These are phyloP conservation scores for Podospora sp. DNA, from an alignment of 495 filamentous ascomycete genomes.

Conservation along the genomic window DNA sequence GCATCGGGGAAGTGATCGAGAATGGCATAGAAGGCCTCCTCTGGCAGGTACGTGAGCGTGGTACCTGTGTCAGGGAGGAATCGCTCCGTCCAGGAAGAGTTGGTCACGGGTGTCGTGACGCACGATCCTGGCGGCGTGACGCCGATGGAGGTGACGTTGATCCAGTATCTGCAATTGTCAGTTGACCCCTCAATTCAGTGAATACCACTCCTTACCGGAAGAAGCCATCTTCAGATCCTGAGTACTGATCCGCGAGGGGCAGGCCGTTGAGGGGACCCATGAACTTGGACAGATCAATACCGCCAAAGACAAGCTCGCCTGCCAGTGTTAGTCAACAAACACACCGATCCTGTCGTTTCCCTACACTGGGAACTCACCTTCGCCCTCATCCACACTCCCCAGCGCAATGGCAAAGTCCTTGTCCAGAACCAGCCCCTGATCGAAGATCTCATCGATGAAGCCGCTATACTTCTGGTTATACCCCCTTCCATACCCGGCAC, in stretches of 20 bases:
- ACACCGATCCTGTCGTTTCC: background rate
- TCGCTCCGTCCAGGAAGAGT: constrained; percentile 43
- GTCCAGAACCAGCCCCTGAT: constrained; percentile 66
- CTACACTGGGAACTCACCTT: constrained; percentile 7
- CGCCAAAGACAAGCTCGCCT: constrained; percentile 85
- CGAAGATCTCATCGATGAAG: constrained; percentile 61
- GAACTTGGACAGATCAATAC: constrained; percentile 80
- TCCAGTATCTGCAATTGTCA: constrained; percentile 32
- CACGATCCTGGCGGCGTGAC: constrained; percentile 46
- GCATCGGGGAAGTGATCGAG: constrained; percentile 61
- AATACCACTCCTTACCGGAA: constrained; percentile 20
- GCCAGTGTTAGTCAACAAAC: constrained; percentile 20
- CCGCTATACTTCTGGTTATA: constrained; percentile 79
- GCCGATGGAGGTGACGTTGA: constrained; percentile 51
- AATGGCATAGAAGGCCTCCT: constrained; percentile 57
- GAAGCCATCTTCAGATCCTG: constrained; percentile 24
- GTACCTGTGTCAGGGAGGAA: constrained; percentile 84
- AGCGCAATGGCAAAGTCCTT: constrained; percentile 70
- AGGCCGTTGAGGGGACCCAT: constrained; percentile 62
- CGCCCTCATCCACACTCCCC: constrained; percentile 36
- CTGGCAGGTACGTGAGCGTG: constrained; percentile 75
- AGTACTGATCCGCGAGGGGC: constrained; percentile 22
- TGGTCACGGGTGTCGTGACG: constrained; percentile 44
- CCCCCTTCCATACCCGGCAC: constrained; percentile 57
- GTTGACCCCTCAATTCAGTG: background rate